Evolutionary conservation across 495 filamentous ascomycete species (phyloP).

Genomic region (Zalerion maritima): DNA sequence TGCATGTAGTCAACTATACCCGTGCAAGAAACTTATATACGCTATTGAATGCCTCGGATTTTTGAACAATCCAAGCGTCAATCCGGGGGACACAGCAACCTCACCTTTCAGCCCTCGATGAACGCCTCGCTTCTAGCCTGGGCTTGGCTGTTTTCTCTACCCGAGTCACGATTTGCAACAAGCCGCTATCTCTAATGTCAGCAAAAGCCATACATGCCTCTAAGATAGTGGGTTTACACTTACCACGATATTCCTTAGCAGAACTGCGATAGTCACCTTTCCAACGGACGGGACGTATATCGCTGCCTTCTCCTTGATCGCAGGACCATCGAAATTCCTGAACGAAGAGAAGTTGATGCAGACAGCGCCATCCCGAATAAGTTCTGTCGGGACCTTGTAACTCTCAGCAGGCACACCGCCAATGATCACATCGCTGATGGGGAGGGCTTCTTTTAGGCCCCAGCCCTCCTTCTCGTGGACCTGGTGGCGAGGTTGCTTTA

Average conservation of each 20-base stretch:
- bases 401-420: constrained; percentile 74
- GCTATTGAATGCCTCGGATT: no score
- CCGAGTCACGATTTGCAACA: constrained; percentile 2
- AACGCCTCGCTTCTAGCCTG: constrained; percentile 6
- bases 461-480: constrained; percentile 64
- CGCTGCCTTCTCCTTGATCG: constrained; percentile 85
- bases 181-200: neutral
- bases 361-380: constrained; percentile 76
- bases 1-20: no score
- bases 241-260: constrained; percentile 80
- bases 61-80: no score
- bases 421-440: constrained; percentile 85
- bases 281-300: constrained; percentile 95
- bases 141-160: no score
- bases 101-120: constrained; percentile 3
- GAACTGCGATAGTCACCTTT: constrained; percentile 89
- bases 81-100: no score
- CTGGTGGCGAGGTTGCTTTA: constrained; percentile 69
- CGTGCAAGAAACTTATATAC: no score
- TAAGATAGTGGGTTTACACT: constrained; percentile 17
- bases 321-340: constrained; percentile 74
- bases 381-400: constrained; percentile 74
- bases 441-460: constrained; percentile 63
- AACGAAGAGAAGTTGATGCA: constrained; percentile 97
- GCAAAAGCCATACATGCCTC: neutral